Evolutionary conservation across 148 eudicot genomes (phyloP).

Genomic region (Tetragonia tetragonoides): DNA sequence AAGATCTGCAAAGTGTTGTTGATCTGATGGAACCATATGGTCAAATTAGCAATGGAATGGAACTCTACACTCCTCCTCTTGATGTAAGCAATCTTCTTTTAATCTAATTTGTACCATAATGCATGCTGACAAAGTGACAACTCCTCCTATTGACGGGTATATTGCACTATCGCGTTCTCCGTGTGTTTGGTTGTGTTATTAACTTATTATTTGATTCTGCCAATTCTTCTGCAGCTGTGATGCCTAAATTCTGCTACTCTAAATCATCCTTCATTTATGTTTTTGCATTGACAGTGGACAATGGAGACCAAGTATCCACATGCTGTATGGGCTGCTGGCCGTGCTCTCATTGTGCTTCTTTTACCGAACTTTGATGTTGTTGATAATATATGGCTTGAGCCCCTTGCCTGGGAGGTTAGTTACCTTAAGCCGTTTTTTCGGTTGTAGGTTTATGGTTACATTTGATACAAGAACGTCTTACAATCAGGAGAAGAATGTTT

Average conservation of each 20-base stretch:
- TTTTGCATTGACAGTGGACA: constrained; percentile 60
- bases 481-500: background rate
- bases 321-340: constrained; percentile 99
- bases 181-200: background rate
- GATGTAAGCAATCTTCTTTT: constrained; percentile 51
- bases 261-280: background rate
- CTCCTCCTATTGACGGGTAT: background rate
- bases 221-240: background rate
- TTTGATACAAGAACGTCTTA: constrained; percentile 1
- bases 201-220: background rate
- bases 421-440: background rate
- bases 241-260: background rate
- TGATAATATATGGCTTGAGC: constrained; percentile 92
- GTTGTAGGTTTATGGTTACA: background rate
- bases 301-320: constrained; percentile 82
- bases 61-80: constrained; percentile 67
- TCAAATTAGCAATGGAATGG: constrained; percentile 74
- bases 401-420: constrained; percentile 87
- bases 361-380: constrained; percentile 88
- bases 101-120: background rate
- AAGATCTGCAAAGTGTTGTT: constrained; percentile 72
- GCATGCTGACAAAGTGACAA: background rate
- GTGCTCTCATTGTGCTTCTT: constrained; percentile 78
- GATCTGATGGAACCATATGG: constrained; percentile 96
- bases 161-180: background rate